Percentiles rank a stretch among this genome's conserved stretches.
Evolutionary conservation across 2,329 filamentous ascomycete species (phyloP).

Genomic region (Ophiostoma ulmi): DNA sequence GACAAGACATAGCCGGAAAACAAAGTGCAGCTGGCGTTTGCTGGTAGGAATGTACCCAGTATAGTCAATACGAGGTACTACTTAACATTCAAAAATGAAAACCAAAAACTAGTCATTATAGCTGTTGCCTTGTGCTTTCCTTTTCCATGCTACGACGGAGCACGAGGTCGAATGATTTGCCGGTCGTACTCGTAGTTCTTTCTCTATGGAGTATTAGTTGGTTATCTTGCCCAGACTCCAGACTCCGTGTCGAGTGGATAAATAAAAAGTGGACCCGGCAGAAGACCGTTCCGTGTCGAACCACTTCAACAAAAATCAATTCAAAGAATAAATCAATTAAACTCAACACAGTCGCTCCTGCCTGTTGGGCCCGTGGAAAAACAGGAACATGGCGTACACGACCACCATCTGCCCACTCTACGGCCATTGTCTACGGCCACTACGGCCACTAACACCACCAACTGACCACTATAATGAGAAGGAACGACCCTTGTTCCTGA

Average conservation of each 20-base stretch:
- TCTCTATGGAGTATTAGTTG: background rate
- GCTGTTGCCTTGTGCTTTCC: background rate
- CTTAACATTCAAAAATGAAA: background rate
- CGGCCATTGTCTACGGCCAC: background rate
- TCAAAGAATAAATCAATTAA: background rate
- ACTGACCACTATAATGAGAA: background rate
- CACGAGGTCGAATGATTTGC: conserved; percentile 4
- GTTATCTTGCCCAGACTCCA: background rate
- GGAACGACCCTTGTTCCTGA: conserved; percentile 20
- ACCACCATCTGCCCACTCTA: background rate
- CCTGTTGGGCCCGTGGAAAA: background rate
- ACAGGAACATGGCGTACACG: background rate
- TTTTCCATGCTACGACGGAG: background rate
- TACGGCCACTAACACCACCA: background rate
- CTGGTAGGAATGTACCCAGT: background rate
- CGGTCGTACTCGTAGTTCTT: background rate
- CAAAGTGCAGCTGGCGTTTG: background rate
- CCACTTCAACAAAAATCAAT: conserved; percentile 16
- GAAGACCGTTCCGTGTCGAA: conserved; percentile 24
- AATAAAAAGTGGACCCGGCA: conserved; percentile 20
- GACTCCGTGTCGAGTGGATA: background rate
- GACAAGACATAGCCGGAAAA: background rate
- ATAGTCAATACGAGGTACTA: background rate
- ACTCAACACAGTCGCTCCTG: background rate
- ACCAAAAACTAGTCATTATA: background rate